Evolutionary conservation across 208 protist species (phyloP), one percentile per base, ranked within the genome.

Genomic region (Acanthamoeba quina): DNA sequence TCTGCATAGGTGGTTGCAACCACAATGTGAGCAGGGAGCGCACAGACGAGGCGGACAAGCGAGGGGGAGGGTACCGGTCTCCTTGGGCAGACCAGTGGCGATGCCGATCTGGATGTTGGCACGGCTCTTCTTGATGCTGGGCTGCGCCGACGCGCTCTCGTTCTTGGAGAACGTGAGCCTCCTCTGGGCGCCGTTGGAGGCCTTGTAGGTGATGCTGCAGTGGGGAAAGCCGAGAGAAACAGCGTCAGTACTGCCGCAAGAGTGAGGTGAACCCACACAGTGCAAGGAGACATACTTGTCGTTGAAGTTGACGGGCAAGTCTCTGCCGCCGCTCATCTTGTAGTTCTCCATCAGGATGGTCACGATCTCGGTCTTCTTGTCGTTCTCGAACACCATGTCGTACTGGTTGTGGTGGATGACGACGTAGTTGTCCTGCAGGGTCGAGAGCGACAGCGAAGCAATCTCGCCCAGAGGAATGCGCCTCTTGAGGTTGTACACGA

Each of bases 321-420:
- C 11, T 17, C 92, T 49, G 21, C 90, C 72, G 49, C 60, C 90
- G 9, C 74, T 37, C 26, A 58, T n/a, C 85, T 94, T 78, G 94
- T 94, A 97, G 74, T 96, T 94, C 68, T 97, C 96, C 0, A 91
- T 54, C 9, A 98, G 19, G 52, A 97, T 78, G 47, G 95, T 95
- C 2, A 97, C 44, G n/a, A 97, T 74, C 78, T 98, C 97, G 7
- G 97, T 98, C 92, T 98, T 98, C 44, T 95, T 96, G n/a, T 97
- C 95, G 49, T 91, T 96, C 93, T 97, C 96, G 41, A 98, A 94
- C 11, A 96, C 91, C 49, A 88, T 93, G 88, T 98, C 97, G 60
- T 96, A 96, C 74, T 82, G 95, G 34, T n/a, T 68, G 34, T 94
- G 54, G 85, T 97, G 95, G 3, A 97, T 7, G 26, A 96, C 90